Evolutionary conservation across 2,329 filamentous ascomycete species (phyloP), one percentile per base, ranked within the genome.

Genomic region (Cladosporium phlei): DNA sequence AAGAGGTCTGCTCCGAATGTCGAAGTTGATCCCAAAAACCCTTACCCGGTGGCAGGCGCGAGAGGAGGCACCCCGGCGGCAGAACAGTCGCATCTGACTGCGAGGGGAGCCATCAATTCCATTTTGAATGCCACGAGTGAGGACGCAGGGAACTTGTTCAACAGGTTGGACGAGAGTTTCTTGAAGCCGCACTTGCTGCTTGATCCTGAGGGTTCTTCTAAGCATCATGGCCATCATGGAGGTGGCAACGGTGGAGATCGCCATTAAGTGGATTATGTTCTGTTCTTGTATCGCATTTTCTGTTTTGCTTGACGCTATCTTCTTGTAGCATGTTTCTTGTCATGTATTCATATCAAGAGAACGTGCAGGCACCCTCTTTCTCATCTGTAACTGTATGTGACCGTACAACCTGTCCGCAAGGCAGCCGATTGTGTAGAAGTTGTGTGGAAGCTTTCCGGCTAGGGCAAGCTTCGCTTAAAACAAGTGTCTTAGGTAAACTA

Each of bases 111-210:
- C 0, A 81, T 96, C 49, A 82, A 83, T 47, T 86, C 91, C 61
- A 73, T 98, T 7, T 82, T 95, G 56, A 86, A 78, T 20, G 80
- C 82, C 1, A 77, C 85, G 12, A 79, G 85, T 1, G 88, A 95
- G 40, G 93, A 98, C 64, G 89, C 94, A 34, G 86, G 87, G 8
- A 88, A 86, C 35, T 80, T 94, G 69, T 95, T 98, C 67, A 83
- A 83, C 56, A 90, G 95, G 68, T 72, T 98, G 50, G 93, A 98
- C 65, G 93, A 98, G 67, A 88, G 90, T 51, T 96, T 89, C 65
- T 90, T 97, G 67, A 97, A 97, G 73, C 91, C 91, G 14, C 87
- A 84, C 62, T 69, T 97, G 46, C 68, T 97, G 54, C 76, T 97
- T 16, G 90, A 96, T 68, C 85, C 68, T 1, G 56, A 59, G n/a